Evolutionary conservation across 2,329 filamentous ascomycete species (phyloP).

Genomic region (Epichloe glyceriae): DNA sequence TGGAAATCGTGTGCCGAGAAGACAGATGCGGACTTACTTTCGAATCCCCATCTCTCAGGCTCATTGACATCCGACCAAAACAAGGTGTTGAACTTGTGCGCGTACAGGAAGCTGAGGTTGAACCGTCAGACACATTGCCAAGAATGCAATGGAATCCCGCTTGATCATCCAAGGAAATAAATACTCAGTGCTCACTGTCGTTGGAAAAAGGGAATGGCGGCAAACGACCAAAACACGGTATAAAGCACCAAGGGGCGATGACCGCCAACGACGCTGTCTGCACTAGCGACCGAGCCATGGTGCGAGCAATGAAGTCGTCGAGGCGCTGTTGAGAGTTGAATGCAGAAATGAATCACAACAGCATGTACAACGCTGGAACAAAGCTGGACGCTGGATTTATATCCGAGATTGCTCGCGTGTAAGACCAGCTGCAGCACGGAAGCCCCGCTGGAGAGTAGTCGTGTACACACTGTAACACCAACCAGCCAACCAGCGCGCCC

Average conservation of each 20-base stretch:
- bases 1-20: neutral
- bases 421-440: no score
- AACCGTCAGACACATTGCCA: neutral
- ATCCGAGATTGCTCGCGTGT: neutral
- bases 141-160: neutral
- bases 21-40: constrained; percentile 38
- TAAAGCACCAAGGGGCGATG: constrained; percentile 51
- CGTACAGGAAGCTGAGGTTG: constrained; percentile 58
- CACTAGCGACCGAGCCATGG: constrained; percentile 16
- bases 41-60: constrained; percentile 76
- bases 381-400: neutral
- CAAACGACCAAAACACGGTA: constrained; percentile 47
- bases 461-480: neutral
- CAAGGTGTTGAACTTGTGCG: constrained; percentile 62
- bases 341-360: no score
- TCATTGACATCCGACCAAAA: constrained; percentile 61
- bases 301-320: neutral
- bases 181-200: constrained; percentile 50
- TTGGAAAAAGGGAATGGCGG: constrained; percentile 61
- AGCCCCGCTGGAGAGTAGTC: neutral
- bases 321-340: neutral
- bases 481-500: no score
- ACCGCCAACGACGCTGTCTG: constrained; percentile 22
- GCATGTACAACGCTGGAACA: no score
- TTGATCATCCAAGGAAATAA: neutral